Conservation (phyloP, 2,329 filamentous ascomycete species). For the Cryphonectria naterciae region DNA sequence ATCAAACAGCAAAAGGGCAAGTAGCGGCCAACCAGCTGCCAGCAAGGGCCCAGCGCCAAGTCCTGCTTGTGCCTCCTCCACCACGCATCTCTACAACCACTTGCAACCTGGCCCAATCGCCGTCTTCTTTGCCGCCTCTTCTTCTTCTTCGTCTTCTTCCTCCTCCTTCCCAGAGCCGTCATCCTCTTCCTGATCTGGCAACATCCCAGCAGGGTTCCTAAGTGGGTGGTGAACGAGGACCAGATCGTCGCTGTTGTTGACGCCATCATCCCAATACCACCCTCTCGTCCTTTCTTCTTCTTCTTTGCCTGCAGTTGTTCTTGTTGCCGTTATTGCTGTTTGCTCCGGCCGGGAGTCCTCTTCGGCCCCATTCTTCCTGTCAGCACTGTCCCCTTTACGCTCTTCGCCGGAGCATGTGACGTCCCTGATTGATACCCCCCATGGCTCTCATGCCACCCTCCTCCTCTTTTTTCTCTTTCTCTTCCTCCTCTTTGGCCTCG, state of each 20-base stretch:
- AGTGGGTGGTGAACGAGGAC: no score
- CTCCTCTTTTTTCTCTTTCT: no score
- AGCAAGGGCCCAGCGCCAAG: neutral
- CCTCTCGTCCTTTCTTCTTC: neutral
- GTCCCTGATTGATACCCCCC: neutral
- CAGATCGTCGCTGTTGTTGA: neutral
- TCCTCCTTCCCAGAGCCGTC: neutral
- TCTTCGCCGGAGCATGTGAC: neutral
- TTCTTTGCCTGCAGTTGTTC: no score
- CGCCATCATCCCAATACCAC: neutral
- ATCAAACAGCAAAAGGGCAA: no score
- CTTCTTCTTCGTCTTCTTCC: no score
- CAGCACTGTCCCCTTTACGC: neutral
- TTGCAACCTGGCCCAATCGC: neutral
- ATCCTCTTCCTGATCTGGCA: neutral
- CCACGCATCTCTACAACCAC: neutral
- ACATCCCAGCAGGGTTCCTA: no score
- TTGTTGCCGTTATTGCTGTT: no score
- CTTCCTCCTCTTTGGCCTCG: no score
- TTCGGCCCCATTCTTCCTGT: neutral
- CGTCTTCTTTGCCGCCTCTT: neutral
- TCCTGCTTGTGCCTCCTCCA: neutral
- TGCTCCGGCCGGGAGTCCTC: no score
- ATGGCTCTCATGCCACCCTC: neutral
- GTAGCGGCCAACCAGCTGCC: no score